Percentiles rank a stretch among this genome's conserved stretches.
phyloP scores from a whole-genome alignment of 2,329 filamentous ascomycete genomes.

The Chrysoporthe puriensis region DNA sequence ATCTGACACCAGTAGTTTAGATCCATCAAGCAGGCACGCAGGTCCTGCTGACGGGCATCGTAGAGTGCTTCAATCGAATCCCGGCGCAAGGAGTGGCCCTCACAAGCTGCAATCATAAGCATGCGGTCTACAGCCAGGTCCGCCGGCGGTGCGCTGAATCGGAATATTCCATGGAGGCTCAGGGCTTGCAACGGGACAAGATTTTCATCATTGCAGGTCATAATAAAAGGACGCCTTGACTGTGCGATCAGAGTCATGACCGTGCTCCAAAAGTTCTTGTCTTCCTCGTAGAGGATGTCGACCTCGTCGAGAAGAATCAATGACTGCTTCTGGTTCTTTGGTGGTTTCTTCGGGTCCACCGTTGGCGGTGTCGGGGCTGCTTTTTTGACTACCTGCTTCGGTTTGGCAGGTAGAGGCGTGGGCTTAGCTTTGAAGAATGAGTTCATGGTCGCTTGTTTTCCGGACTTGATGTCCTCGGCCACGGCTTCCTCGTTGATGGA shows the following conservation, averaged over 20 bases:
- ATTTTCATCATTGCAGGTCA: constrained; percentile 93
- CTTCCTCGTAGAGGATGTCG: constrained; percentile 91
- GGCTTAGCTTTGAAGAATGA: constrained; percentile 73
- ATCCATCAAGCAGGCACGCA: constrained; percentile 81
- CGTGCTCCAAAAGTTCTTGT: constrained; percentile 91
- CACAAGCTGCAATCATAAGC: constrained; percentile 79
- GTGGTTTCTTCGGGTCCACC: constrained; percentile 36
- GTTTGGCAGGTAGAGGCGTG: constrained; percentile 37
- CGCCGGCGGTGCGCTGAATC: constrained; percentile 67
- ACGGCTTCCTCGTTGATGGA: constrained; percentile 49
- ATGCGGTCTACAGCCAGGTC: constrained; percentile 79
- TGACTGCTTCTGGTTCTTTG: constrained; percentile 80
- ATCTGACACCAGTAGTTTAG: constrained; percentile 98
- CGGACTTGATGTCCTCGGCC: constrained; percentile 63
- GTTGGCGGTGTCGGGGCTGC: constrained; percentile 30
- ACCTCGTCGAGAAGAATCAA: constrained; percentile 93
- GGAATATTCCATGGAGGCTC: constrained; percentile 83
- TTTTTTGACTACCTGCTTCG: constrained; percentile 37
- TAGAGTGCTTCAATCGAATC: constrained; percentile 72
- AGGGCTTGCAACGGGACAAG: constrained; percentile 75
- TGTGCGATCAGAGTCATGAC: constrained; percentile 76
- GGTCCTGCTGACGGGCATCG: constrained; percentile 67
- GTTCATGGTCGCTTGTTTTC: constrained; percentile 78
- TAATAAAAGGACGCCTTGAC: constrained; percentile 88
- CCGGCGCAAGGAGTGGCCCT: constrained; percentile 79